Conservation (phyloP, 2,329 filamentous ascomycete species). For the Amphichorda felina region DNA sequence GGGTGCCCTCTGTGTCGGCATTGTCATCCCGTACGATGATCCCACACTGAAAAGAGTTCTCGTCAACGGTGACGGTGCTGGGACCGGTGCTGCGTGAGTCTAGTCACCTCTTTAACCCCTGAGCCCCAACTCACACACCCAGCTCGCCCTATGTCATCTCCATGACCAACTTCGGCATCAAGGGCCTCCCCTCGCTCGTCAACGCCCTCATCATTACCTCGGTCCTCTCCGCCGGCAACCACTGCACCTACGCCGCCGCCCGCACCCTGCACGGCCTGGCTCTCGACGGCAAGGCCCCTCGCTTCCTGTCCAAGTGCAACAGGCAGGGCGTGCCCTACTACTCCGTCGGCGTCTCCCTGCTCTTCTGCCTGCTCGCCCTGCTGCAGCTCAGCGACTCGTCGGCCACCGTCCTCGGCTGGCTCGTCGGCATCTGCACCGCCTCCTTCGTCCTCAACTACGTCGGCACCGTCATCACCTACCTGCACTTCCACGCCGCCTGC, state of each 20-base stretch:
- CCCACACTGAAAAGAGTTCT: slow-evolving; percentile 41
- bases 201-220: slow-evolving; percentile 70
- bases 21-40: slow-evolving; percentile 24
- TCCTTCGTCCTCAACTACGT: slow-evolving; percentile 61
- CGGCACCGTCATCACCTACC: slow-evolving; percentile 50
- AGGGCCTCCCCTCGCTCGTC: slow-evolving; percentile 55
- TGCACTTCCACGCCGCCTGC: slow-evolving; percentile 53
- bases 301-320: slow-evolving; percentile 46
- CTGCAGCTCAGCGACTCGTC: slow-evolving; percentile 50
- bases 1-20: slow-evolving; percentile 49
- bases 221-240: slow-evolving; percentile 67
- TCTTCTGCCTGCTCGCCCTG: slow-evolving; percentile 55
- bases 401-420: slow-evolving; percentile 56
- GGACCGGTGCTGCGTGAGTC: slow-evolving; percentile 13
- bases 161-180: slow-evolving; percentile 48
- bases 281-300: slow-evolving; percentile 49
- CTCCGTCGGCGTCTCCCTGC: slow-evolving; percentile 38
- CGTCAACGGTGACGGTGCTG: slow-evolving; percentile 22
- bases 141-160: slow-evolving; percentile 51
- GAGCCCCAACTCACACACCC: not conserved
- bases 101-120: not conserved
- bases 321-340: slow-evolving; percentile 48
- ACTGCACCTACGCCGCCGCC: slow-evolving; percentile 61
- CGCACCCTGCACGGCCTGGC: slow-evolving; percentile 57
- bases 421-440: slow-evolving; percentile 58